Base-by-base conservation (phyloP, 345 rosid genomes). In the Murraya koenigii region DNA sequence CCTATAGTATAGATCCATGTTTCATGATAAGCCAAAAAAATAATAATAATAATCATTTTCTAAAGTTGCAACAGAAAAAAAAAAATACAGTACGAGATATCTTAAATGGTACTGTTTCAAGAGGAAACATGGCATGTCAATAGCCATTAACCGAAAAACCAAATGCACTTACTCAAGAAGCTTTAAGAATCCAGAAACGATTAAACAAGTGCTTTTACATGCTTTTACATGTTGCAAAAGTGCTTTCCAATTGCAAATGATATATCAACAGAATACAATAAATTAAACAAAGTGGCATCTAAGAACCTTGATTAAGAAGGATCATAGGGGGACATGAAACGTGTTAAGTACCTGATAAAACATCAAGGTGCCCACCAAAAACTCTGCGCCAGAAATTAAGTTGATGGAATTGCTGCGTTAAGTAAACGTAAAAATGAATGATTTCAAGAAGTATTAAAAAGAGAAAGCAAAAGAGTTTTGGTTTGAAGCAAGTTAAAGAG, bases 141-240 rank as follows among this genome's bases (percentile, higher is more conserved):
- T 15, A 49, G 2, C 61, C 61, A 70, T 41, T 11, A 41, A 41
- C 49, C 49, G 1, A 41, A 41, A 39, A 17, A 30, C 23, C 73
- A 33, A 39, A 17, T 4, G 56, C 56, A 52, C 56, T 52, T 52
- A 15, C 56, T 52, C n/a, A 6, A 60, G 75, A 76, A 60, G 69
- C 79, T 83, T 83, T 66, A 56, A 13, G 41, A 66, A 81, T 26
- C 52, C 76, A 77, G 75, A 74, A 74, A 80, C 65, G 14, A 36
- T n/a, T n/a, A n/a, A n/a, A n/a, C n/a, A n/a, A n/a, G n/a, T n/a
- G n/a, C n/a, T n/a, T n/a, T n/a, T n/a, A n/a, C 23, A 55, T 39
- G 30, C 6, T 68, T 41, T 68, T 23, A 0, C 32, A 8, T 26
- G 15, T 44, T 44, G 49, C 66, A 68, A 68, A 41, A 41, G 71